phyloP scores from a whole-genome alignment of 225 moss, liverwort and hornwort genomes.

The Takakia lepidozioides region DNA sequence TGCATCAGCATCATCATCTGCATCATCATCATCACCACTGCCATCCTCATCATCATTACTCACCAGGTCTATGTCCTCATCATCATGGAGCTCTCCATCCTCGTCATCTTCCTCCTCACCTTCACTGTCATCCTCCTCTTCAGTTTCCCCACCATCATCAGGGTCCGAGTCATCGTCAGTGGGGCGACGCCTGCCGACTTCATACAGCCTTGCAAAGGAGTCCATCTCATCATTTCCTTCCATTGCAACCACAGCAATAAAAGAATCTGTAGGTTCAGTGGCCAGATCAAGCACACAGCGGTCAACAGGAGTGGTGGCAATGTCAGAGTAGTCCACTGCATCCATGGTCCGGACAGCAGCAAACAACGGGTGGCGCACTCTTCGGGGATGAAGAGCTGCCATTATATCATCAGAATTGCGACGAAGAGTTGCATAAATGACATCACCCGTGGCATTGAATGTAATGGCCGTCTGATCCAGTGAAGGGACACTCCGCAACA shows the following conservation, averaged over 20 bases:
- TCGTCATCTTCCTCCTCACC: slow-evolving; percentile 86
- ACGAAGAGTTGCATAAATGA: slow-evolving; percentile 90
- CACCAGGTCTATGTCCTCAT: slow-evolving; percentile 68
- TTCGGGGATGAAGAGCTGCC: slow-evolving; percentile 79
- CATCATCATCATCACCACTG: slow-evolving; percentile 66
- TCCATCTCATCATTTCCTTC: slow-evolving; percentile 96
- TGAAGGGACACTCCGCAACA: slow-evolving; percentile 89
- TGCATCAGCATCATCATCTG: slow-evolving; percentile 68
- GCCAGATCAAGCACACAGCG: slow-evolving; percentile 97
- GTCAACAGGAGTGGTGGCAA: slow-evolving; percentile 91
- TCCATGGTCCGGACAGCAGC: slow-evolving; percentile 97
- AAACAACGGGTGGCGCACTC: slow-evolving; percentile 87
- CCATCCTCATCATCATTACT: slow-evolving; percentile 84
- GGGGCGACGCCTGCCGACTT: slow-evolving; percentile 95
- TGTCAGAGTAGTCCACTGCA: slow-evolving; percentile 97
- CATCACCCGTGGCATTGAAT: slow-evolving; percentile 94
- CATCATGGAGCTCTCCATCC: slow-evolving; percentile 64
- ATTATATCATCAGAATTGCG: slow-evolving; percentile 92
- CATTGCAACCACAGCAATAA: slow-evolving; percentile 92
- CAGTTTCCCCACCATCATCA: slow-evolving; percentile 82
- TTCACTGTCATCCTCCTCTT: slow-evolving; percentile 72
- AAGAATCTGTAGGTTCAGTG: slow-evolving; percentile 94
- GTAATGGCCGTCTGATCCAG: slow-evolving; percentile 87
- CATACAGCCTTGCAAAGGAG: slow-evolving; percentile 86
- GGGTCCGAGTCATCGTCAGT: slow-evolving; percentile 99